Percentiles rank a stretch among this genome's conserved stretches.
Conservation (phyloP, 2,329 filamentous ascomycete genomes). For the Leptodontidium sp. region DNA sequence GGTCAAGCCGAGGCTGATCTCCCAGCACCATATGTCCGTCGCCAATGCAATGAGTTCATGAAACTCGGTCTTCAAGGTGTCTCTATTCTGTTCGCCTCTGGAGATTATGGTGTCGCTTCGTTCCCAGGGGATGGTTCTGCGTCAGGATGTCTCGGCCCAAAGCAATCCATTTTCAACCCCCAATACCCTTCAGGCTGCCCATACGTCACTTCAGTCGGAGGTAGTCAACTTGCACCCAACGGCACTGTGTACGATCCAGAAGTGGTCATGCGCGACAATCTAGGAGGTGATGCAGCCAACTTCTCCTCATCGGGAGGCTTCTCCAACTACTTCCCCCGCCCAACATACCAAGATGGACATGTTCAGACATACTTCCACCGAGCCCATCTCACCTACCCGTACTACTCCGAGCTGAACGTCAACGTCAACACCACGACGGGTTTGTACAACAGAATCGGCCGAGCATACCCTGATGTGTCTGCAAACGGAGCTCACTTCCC, state of each 20-base stretch:
- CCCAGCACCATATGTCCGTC: slow-evolving; percentile 65
- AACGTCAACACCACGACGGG: slow-evolving; percentile 54
- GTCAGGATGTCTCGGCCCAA: slow-evolving; percentile 53
- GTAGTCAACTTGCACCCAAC: slow-evolving; percentile 59
- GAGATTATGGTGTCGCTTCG: slow-evolving; percentile 63
- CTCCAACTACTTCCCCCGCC: slow-evolving; percentile 59
- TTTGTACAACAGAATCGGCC: slow-evolving; percentile 57
- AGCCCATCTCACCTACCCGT: slow-evolving; percentile 34
- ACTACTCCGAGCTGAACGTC: slow-evolving; percentile 40
- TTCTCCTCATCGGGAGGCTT: slow-evolving; percentile 57
- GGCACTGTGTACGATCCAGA: slow-evolving; percentile 41
- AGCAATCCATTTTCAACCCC: slow-evolving; percentile 38
- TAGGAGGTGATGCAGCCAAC: slow-evolving; percentile 49
- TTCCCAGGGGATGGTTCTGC: slow-evolving; percentile 68
- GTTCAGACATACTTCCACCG: slow-evolving; percentile 54
- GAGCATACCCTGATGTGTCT: slow-evolving; percentile 62
- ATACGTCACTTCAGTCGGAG: slow-evolving; percentile 73
- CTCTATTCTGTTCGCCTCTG: slow-evolving; percentile 68
- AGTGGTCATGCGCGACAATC: slow-evolving; percentile 37
- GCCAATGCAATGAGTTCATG: slow-evolving; percentile 69
- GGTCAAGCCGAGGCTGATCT: slow-evolving; percentile 73
- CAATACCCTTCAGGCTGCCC: slow-evolving; percentile 74
- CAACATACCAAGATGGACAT: slow-evolving; percentile 56
- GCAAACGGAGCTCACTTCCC: slow-evolving; percentile 55
- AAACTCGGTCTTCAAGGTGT: slow-evolving; percentile 74